Evolutionary conservation across 495 filamentous ascomycete species (phyloP).

Genomic region (Hypomontagnella submonticulosa): DNA sequence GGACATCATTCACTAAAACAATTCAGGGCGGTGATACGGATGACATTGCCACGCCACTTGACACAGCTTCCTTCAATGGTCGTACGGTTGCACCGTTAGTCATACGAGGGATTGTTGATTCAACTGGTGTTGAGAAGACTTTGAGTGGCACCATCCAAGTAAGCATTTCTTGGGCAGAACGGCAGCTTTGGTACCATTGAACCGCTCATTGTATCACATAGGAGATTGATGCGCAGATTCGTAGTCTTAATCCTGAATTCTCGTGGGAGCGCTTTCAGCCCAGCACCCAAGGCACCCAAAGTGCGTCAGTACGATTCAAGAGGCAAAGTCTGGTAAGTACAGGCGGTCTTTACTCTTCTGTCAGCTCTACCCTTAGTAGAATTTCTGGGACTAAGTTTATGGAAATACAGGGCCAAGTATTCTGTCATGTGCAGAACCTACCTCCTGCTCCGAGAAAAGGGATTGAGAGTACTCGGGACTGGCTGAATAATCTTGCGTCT

Average conservation of each 20-base stretch:
- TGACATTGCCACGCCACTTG: not conserved
- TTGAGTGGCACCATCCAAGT: conserved; percentile 11
- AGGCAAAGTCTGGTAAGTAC: conserved; percentile 8
- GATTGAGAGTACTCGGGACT: conserved; percentile 5
- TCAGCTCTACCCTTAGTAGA: not conserved
- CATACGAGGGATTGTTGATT: not conserved
- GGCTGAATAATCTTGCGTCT: conserved; percentile 1
- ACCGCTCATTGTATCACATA: not conserved
- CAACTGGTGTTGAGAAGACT: not conserved
- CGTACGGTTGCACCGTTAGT: not conserved
- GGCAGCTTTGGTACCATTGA: not conserved
- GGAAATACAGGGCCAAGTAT: conserved; percentile 13
- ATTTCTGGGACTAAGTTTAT: not conserved
- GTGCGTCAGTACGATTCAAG: not conserved
- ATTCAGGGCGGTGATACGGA: not conserved
- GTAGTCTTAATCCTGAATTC: conserved; percentile 14
- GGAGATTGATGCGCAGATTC: conserved; percentile 26
- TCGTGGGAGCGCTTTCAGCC: conserved; percentile 12
- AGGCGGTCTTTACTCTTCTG: not conserved
- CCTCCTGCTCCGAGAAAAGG: conserved; percentile 1
- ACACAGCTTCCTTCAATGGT: conserved; percentile 1
- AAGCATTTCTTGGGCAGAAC: not conserved
- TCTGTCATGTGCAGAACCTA: conserved; percentile 20
- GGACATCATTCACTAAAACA: not conserved
- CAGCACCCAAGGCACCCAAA: not conserved